A percentile compares a stretch with the other conserved stretches of the same genome.
Evolutionary conservation across 2,329 filamentous ascomycete species (phyloP).

Genomic region (Lachnellula hyalina): DNA sequence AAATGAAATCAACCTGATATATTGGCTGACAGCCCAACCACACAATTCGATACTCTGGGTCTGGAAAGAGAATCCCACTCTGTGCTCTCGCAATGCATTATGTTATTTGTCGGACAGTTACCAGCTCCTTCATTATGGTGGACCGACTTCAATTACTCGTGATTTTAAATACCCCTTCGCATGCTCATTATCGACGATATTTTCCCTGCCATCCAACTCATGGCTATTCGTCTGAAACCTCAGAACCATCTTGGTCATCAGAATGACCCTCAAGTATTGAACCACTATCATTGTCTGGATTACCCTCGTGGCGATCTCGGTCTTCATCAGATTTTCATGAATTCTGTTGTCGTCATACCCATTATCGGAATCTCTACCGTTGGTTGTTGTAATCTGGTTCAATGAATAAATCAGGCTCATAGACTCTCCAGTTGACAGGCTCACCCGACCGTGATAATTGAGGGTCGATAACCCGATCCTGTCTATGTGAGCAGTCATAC

Average conservation of each 20-base stretch:
- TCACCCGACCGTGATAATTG: background rate
- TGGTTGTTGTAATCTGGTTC: background rate
- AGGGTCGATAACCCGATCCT: background rate
- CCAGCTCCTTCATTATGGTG: too few relatives aligned
- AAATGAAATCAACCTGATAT: too few relatives aligned
- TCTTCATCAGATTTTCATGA: background rate
- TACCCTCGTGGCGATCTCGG: background rate
- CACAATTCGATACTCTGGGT: too few relatives aligned
- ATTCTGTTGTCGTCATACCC: background rate
- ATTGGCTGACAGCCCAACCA: too few relatives aligned
- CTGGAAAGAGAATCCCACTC: too few relatives aligned
- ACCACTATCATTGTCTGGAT: background rate
- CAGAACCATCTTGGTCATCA: background rate
- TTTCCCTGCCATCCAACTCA: too few relatives aligned
- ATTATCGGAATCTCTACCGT: background rate
- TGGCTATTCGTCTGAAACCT: background rate
- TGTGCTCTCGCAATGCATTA: too few relatives aligned
- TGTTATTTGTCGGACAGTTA: too few relatives aligned
- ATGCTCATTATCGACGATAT: too few relatives aligned
- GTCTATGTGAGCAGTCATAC: background rate
- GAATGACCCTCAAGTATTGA: background rate
- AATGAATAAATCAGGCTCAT: background rate
- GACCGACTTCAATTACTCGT: too few relatives aligned
- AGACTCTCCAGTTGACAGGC: background rate
- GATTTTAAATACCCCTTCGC: too few relatives aligned